Base-by-base conservation (phyloP, 768 basidiomycete genomes). In the Lentinula edodes region DNA sequence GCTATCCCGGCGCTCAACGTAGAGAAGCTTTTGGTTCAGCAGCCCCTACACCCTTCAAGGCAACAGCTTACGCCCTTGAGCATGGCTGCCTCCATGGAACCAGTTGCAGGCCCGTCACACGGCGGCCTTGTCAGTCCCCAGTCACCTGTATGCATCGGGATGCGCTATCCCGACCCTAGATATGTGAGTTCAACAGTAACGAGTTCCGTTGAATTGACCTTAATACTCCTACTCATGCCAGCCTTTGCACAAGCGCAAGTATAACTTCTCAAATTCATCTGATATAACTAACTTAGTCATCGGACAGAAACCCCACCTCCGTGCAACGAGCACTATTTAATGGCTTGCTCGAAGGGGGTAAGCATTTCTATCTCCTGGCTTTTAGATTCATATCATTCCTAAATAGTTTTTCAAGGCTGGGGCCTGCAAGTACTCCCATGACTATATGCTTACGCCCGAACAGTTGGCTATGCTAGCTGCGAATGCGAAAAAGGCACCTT, bases 401-500 rank as follows among this genome's bases (percentile, higher is more conserved):
- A 53, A 76, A 41, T 59, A 54, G 46, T 10, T 9, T 32, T 61
- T 54, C 58, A 69, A 87, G 85, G 72, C 78, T 45, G 81, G 80
- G 38, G 77, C 81, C 50, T 93, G 91, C 82, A 91, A 88, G 74
- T 93, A 92, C 73, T 90, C 90, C 48, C 91, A 93, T 73, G 88
- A 91, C 62, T 92, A 91, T 68, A 73, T 81, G 50, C 72, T 93
- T 60, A 87, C 86, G 1, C 76, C 82, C 5, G 90, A 90, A 52
- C 90, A 93, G 70, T 75, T 91, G 62, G 80, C 81, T 34, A 82
- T 81, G n/a, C 73, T 93, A 69, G 81, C 89, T 35, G 82, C 77
- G 68, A 90, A 88, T 67, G 91, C 91, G 28, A 91, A 91, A 75
- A 92, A 92, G 65, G 90, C 90, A 1, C 91, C 91, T 0, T 93